Base-by-base conservation (phyloP, 805 yeast species). In the Yarrowia deformans region DNA sequence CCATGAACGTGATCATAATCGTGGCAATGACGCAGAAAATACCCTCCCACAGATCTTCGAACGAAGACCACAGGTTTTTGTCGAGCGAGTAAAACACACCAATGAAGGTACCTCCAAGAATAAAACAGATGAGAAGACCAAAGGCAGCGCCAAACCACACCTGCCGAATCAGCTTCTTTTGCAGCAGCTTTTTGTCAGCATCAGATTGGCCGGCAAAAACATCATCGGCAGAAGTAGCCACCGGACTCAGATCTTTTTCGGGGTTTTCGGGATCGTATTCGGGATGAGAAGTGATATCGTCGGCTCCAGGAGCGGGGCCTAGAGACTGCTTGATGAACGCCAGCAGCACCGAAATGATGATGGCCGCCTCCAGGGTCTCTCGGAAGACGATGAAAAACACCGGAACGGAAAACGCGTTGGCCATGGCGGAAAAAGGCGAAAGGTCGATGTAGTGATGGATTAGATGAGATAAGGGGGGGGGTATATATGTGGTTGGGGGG, bases 31-130 rank as follows among this genome's bases (percentile, higher is more conserved):
- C 81, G 80, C 96, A 91, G 78, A 94, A 93, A 70, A 91, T 83
- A 82, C 98, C 98, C 84, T 94, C 99, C 98, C 98, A 94, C 70
- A 94, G 79, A 78, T 94, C 98, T 79, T 94, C 99, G 23, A 97
- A 87, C 13, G 79, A 77, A 64, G 94, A 84, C 90, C 97, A 94
- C 72, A 94, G 85, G 84, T 94, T 96, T 68, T 85, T 85, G 72
- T 89, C 88, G 64, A 90, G 83, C 45, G 90, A 81, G 79, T 94
- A 94, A 82, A 91, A 94, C 29, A 92, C 93, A 79, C 97, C 99
- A 78, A 94, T 93, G 81, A 94, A 93, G 69, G 93, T 97, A 80
- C 90, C 89, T 79, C 99, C 99, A 72, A 94, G 82, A 69, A 87
- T 84, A 63, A 94, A 75, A 89, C 98, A 94, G 64, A 91, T 79